These are phyloP conservation scores for Colletotrichum spinosum DNA, from an alignment of 2,329 filamentous ascomycete species.

Conservation along the genomic window DNA sequence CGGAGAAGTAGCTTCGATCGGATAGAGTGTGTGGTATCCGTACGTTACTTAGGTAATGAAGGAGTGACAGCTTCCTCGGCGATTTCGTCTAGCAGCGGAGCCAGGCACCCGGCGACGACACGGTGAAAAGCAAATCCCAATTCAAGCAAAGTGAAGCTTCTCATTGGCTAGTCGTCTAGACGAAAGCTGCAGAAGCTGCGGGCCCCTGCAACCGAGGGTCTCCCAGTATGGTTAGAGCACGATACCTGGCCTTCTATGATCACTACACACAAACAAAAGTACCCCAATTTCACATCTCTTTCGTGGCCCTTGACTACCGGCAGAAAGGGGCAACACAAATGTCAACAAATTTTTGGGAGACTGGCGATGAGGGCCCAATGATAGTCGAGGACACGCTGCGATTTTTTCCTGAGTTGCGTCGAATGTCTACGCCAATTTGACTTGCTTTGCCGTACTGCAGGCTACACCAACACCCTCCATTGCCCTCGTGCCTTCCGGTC, in stretches of 20 bases:
- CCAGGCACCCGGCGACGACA: background rate
- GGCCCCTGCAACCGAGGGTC: constrained; percentile 22
- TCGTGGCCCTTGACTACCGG: constrained; percentile 36
- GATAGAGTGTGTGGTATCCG: background rate
- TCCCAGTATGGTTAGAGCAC: constrained; percentile 22
- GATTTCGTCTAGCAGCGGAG: constrained; percentile 29
- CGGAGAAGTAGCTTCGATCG: constrained; percentile 7
- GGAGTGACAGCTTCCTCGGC: background rate
- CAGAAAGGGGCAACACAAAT: constrained; percentile 37
- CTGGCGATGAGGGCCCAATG: constrained; percentile 18
- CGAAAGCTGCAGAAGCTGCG: constrained; percentile 33
- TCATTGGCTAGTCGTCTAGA: constrained; percentile 32
- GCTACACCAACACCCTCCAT: constrained; percentile 24
- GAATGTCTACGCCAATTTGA: constrained; percentile 6
- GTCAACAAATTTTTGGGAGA: constrained; percentile 37
- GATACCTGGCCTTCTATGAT: background rate
- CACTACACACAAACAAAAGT: background rate
- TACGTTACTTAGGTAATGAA: too few species aligned
- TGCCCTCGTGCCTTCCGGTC: constrained; percentile 24
- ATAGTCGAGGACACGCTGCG: constrained; percentile 27
- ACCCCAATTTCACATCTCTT: constrained; percentile 22
- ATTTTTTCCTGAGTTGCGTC: constrained; percentile 24
- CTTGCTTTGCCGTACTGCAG: constrained; percentile 22
- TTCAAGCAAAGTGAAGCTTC: constrained; percentile 32
- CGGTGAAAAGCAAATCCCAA: constrained; percentile 9